Base-by-base conservation (phyloP, 1,139 yeast genomes). In the Wickerhamomyces sp. region DNA sequence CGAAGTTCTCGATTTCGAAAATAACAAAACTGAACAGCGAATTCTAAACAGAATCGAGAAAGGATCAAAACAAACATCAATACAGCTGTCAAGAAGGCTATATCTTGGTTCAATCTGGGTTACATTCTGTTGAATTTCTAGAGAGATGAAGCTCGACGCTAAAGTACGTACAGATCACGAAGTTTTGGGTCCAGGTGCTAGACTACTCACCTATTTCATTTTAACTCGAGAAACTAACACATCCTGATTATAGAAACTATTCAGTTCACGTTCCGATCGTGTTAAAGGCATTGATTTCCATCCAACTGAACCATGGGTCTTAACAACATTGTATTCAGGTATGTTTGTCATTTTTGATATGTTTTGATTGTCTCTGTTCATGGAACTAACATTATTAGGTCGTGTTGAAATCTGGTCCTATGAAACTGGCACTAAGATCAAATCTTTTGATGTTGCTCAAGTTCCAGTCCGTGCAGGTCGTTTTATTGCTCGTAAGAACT, bases 261-360 rank as follows among this genome's bases (percentile, higher is more conserved):
- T 87, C 66, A 82, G 86, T 58, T 79, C 90, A 52, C 84, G 97
- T 59, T 85, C 97, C 39, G 97, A 91, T 66, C 84, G 99, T 66
- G 97, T 93, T 64, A 93, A 93, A 69, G 98, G 97, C 46, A 86
- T 93, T 62, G 99, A 93, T 69, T 86, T 94, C 75, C 99, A 93
- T 66, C 99, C 99, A 33, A 75, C 90, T 26, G 99, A 93, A 66
- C 98, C 99, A 45, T 93, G 99, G 98, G 82, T 87, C 45, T 75
- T 89, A 61, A 83, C 93, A 45, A 89, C 96, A 11, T 73, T 87
- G 49, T 90, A 89, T 66, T 84, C 90, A 49, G 96, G 90, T 54
- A 81, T 75, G 66, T 49, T 40, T 34, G 2, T 33, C 14, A 27
- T 23, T 6, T 26, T 7, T 5, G 43, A 27, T 18, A 7, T 13